Evolutionary conservation across 805 yeast species (phyloP).

Genomic region (Myxozyma nipponensis): DNA sequence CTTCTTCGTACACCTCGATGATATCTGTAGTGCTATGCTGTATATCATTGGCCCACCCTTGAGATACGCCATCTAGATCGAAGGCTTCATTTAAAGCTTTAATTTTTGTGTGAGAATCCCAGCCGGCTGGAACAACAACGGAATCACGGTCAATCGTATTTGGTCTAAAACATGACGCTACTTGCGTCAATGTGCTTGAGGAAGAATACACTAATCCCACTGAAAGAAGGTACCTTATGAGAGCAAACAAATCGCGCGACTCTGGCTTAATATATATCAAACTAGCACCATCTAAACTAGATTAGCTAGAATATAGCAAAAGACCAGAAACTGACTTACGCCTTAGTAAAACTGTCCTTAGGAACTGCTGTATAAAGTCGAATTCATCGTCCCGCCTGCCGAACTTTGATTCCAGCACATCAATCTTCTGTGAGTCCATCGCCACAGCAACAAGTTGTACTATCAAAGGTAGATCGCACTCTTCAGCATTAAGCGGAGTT

Average conservation of each 20-base stretch:
- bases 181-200: slow-evolving; percentile 1
- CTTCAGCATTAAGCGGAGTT: slow-evolving; percentile 34
- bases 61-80: slow-evolving; percentile 25
- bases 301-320: neutral
- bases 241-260: slow-evolving; percentile 15
- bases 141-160: slow-evolving; percentile 30
- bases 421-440: slow-evolving; percentile 28
- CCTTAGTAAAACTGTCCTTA: slow-evolving; percentile 32
- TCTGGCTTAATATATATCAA: slow-evolving; percentile 17
- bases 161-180: slow-evolving; percentile 17
- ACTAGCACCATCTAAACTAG: slow-evolving; percentile 14
- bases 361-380: slow-evolving; percentile 34
- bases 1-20: slow-evolving; percentile 27
- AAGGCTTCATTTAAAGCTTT: slow-evolving; percentile 30
- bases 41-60: slow-evolving; percentile 29
- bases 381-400: slow-evolving; percentile 31
- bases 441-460: slow-evolving; percentile 30
- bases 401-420: slow-evolving; percentile 21
- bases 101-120: slow-evolving; percentile 38
- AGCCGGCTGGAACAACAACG: slow-evolving; percentile 36
- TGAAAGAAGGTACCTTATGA: slow-evolving; percentile 16
- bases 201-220: slow-evolving; percentile 7
- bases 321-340: slow-evolving; percentile 8
- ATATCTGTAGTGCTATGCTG: slow-evolving; percentile 12
- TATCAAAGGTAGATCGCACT: slow-evolving; percentile 33